Percentiles rank a stretch among this genome's conserved stretches.
Conservation (phyloP, 345 rosid species). For the Microthlaspi erraticum region DNA sequence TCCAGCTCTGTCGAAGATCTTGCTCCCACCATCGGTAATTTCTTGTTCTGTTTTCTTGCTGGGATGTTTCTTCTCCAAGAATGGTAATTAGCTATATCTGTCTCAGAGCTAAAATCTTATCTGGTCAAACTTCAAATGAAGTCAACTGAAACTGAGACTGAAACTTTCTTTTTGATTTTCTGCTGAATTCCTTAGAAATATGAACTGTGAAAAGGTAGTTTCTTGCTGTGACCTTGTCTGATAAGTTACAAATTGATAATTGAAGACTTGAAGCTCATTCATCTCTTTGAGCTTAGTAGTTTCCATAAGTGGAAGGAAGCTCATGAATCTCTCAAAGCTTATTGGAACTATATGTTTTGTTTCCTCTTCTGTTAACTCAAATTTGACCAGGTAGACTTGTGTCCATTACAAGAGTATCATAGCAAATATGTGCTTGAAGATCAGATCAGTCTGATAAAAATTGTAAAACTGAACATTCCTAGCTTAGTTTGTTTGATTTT, state of each 20-base stretch:
- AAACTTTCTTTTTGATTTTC: neutral
- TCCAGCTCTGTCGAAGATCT: constrained; percentile 68
- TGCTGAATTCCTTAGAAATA: neutral
- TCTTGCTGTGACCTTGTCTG: constrained; percentile 1
- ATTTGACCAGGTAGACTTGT: constrained; percentile 1
- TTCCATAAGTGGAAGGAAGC: constrained; percentile 14
- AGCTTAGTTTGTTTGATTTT: neutral
- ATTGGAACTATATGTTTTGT: neutral
- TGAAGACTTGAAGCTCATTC: neutral
- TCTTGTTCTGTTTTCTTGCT: constrained; percentile 24
- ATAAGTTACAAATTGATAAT: neutral
- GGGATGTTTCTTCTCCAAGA: neutral
- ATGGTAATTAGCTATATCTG: constrained; percentile 5
- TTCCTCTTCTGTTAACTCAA: neutral
- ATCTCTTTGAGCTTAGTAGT: constrained; percentile 7
- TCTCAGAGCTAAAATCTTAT: neutral
- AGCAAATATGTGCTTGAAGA: neutral
- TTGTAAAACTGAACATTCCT: neutral
- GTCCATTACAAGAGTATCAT: neutral
- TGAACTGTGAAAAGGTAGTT: neutral
- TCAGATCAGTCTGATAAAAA: neutral
- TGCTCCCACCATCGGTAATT: constrained; percentile 85
- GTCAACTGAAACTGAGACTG: constrained; percentile 27
- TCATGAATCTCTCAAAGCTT: neutral
- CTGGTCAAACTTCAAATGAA: constrained; percentile 27